A percentile compares a stretch with the other conserved stretches of the same genome.
These are phyloP conservation scores for Debaryomyces nepalensis DNA, from an alignment of 1,139 yeast genomes.

Conservation along the genomic window DNA sequence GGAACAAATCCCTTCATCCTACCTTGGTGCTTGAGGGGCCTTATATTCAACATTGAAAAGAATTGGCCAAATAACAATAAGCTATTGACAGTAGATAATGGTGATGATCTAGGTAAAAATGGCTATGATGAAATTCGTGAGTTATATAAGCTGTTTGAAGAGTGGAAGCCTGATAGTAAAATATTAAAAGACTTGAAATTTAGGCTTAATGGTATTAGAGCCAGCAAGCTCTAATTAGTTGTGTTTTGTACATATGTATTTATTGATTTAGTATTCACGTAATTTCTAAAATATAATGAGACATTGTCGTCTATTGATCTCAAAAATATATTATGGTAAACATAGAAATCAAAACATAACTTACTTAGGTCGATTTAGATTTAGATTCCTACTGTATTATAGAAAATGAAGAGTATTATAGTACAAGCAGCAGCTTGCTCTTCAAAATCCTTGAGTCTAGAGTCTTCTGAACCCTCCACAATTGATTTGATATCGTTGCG, in stretches of 20 bases:
- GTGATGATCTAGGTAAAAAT: conserved; percentile 33
- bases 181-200: conserved; percentile 81
- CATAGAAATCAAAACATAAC: conserved; percentile 2
- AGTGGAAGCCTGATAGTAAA: conserved; percentile 87
- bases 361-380: too few species aligned
- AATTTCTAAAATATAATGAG: not conserved
- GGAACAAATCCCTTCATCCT: conserved; percentile 82
- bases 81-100: conserved; percentile 31
- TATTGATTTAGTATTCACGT: conserved; percentile 1
- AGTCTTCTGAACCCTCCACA: conserved; percentile 6
- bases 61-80: conserved; percentile 50
- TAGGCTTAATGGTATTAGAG: conserved; percentile 73
- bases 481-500: conserved; percentile 1
- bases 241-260: conserved; percentile 5
- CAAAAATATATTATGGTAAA: not conserved
- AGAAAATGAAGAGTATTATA: not conserved
- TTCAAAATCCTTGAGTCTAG: conserved; percentile 1
- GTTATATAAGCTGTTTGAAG: conserved; percentile 71
- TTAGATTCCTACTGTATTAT: too few species aligned
- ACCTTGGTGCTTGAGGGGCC: conserved; percentile 92
- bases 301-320: conserved; percentile 6
- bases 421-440: not conserved
- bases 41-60: conserved; percentile 65
- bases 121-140: conserved; percentile 59
- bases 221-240: conserved; percentile 37